phyloP scores from a whole-genome alignment of 176 grass and related monocot genomes.

The Avena sativa region DNA sequence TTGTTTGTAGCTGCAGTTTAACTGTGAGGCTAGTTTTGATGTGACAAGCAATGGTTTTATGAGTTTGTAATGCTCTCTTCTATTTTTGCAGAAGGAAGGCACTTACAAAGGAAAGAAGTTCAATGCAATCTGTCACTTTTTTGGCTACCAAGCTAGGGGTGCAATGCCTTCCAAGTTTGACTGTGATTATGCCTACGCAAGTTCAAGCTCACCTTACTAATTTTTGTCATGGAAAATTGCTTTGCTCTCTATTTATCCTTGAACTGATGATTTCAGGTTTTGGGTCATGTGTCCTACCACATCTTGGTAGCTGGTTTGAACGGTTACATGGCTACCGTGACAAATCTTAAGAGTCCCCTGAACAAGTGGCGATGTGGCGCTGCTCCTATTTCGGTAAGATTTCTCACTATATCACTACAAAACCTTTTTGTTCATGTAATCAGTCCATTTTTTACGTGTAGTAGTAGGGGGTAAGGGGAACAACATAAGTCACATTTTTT shows the following conservation, averaged over 20 bases:
- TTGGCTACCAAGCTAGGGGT: slow-evolving; percentile 99
- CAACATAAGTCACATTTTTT: slow-evolving; percentile 31
- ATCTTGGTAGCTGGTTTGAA: slow-evolving; percentile 91
- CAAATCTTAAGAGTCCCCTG: slow-evolving; percentile 92
- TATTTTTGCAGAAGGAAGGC: slow-evolving; percentile 81
- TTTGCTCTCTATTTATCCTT: slow-evolving; percentile 35
- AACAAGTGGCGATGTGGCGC: slow-evolving; percentile 98
- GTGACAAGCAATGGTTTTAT: slow-evolving; percentile 7
- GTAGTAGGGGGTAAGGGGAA: background rate
- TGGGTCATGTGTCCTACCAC: slow-evolving; percentile 96
- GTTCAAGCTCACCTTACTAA: slow-evolving; percentile 37
- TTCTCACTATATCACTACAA: slow-evolving; percentile 7
- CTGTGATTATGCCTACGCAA: slow-evolving; percentile 97
- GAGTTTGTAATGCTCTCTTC: slow-evolving; percentile 37
- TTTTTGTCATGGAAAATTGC: slow-evolving; percentile 15
- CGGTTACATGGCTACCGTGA: slow-evolving; percentile 97
- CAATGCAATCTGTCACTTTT: slow-evolving; percentile 98
- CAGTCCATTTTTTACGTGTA: background rate
- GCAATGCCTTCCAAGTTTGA: slow-evolving; percentile 96
- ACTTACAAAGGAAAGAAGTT: slow-evolving; percentile 99
- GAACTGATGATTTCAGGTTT: slow-evolving; percentile 67
- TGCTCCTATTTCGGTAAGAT: slow-evolving; percentile 91
- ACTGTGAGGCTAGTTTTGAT: slow-evolving; percentile 19
- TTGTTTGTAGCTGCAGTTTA: slow-evolving; percentile 22
- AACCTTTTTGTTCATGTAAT: slow-evolving; percentile 7